These are phyloP conservation scores for Sonneratia caseolaris DNA, from an alignment of 345 rosid species.

Conservation along the genomic window DNA sequence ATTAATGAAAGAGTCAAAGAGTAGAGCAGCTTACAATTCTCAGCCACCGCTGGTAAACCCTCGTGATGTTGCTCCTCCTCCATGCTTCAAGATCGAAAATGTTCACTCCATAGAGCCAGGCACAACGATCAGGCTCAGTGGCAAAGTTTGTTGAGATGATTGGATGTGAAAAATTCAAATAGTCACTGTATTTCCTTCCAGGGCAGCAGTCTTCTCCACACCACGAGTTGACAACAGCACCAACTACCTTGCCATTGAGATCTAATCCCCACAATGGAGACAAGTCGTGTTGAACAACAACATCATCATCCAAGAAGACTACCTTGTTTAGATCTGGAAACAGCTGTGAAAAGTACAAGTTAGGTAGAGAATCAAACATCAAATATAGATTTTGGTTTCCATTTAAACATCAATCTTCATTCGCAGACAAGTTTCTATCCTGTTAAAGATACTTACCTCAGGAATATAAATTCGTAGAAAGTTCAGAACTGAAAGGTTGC, in stretches of 20 bases:
- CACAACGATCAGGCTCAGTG: conserved; percentile 31
- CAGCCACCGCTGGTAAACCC: conserved; percentile 58
- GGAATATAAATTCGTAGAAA: conserved; percentile 78
- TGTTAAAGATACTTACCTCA: conserved; percentile 33
- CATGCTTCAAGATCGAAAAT: conserved; percentile 74
- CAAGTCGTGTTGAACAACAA: conserved; percentile 72
- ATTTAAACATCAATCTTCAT: conserved; percentile 9
- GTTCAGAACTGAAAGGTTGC: conserved; percentile 64
- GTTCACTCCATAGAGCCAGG: conserved; percentile 92
- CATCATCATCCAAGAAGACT: conserved; percentile 89
- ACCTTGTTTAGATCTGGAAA: conserved; percentile 87
- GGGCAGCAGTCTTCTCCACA: conserved; percentile 77
- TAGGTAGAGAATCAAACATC: conserved; percentile 22
- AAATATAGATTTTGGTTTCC: background rate
- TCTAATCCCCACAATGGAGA: conserved; percentile 71
- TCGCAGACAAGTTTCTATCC: conserved; percentile 1
- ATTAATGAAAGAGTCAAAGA: background rate
- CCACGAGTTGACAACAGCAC: conserved; percentile 65
- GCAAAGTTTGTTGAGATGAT: conserved; percentile 49
- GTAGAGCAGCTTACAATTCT: conserved; percentile 38
- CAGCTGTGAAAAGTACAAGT: conserved; percentile 45
- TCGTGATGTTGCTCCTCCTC: conserved; percentile 65
- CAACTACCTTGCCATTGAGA: conserved; percentile 66
- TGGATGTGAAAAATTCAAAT: conserved; percentile 78
- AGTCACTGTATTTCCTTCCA: conserved; percentile 66